Evolutionary conservation across 2,329 filamentous ascomycete genomes (phyloP).

Genomic region (Neonectria sp.): DNA sequence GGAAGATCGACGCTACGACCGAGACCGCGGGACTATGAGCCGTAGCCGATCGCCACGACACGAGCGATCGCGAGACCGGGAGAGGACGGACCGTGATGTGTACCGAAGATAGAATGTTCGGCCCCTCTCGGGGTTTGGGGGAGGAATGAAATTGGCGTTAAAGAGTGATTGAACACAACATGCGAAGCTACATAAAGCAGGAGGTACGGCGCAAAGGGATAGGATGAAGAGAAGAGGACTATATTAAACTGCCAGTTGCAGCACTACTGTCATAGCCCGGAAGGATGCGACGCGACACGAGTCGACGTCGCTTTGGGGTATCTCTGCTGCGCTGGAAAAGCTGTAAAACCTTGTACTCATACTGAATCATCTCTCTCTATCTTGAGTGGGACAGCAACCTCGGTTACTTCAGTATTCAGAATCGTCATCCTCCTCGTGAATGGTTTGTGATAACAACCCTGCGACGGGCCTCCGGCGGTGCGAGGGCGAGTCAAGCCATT

Average conservation of each 20-base stretch:
- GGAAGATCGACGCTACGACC: conserved; percentile 57
- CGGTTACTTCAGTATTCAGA: conserved; percentile 55
- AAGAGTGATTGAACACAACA: conserved; percentile 24
- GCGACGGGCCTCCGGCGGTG: conserved; percentile 59
- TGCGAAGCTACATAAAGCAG: conserved; percentile 31
- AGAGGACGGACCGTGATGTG: conserved; percentile 63
- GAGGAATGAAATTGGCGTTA: conserved; percentile 37
- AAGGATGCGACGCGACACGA: conserved; percentile 4
- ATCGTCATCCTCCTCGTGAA: conserved; percentile 80
- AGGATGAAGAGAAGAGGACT: conserved; percentile 19
- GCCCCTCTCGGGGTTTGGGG: conserved; percentile 6
- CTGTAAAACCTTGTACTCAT: conserved; percentile 18
- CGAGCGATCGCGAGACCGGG: conserved; percentile 58
- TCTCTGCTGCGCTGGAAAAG: conserved; percentile 6
- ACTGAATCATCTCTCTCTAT: conserved; percentile 6
- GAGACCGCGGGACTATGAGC: conserved; percentile 59
- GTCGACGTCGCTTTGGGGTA: conserved; percentile 2
- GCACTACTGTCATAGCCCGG: conserved; percentile 19
- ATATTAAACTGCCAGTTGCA: conserved; percentile 28
- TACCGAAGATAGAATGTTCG: conserved; percentile 63
- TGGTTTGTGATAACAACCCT: conserved; percentile 75
- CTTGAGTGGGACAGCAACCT: not conserved
- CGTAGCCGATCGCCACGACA: conserved; percentile 58
- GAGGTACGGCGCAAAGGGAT: conserved; percentile 39
- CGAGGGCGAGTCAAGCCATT: conserved; percentile 54